phyloP scores from a whole-genome alignment of 1,284 basidiomycete genomes.

The Pholiota adiposa region DNA sequence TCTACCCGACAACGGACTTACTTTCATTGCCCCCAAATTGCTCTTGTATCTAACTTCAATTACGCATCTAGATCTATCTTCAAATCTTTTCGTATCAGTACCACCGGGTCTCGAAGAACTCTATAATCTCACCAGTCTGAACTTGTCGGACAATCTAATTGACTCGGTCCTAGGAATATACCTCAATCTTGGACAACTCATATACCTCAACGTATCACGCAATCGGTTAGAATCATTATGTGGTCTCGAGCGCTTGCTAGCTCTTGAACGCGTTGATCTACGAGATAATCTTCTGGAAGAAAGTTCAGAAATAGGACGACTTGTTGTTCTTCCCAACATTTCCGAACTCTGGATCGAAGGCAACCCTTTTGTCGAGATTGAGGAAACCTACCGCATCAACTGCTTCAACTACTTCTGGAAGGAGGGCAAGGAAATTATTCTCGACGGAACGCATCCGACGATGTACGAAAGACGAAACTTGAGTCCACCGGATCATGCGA shows the following conservation, averaged over 20 bases:
- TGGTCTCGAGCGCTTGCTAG: conserved; percentile 87
- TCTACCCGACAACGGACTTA: conserved; percentile 83
- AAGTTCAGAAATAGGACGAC: conserved; percentile 82
- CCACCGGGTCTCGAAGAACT: conserved; percentile 78
- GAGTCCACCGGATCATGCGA: conserved; percentile 54
- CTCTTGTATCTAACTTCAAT: conserved; percentile 77
- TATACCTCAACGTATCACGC: conserved; percentile 75
- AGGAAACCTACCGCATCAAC: conserved; percentile 74
- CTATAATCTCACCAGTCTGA: conserved; percentile 83
- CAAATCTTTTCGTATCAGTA: conserved; percentile 87
- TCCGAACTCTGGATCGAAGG: conserved; percentile 79
- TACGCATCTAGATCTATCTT: conserved; percentile 88
- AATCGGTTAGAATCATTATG: conserved; percentile 95
- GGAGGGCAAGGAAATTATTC: conserved; percentile 71
- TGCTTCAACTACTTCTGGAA: conserved; percentile 85
- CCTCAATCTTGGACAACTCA: conserved; percentile 77
- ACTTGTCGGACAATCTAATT: conserved; percentile 95
- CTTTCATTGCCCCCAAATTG: conserved; percentile 77
- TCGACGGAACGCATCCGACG: conserved; percentile 79
- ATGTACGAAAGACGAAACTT: conserved; percentile 80
- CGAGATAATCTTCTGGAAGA: conserved; percentile 84
- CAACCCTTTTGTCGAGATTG: conserved; percentile 77
- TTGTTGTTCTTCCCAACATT: conserved; percentile 81
- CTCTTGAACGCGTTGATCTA: conserved; percentile 87
- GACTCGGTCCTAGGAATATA: conserved; percentile 93